Percentiles rank a stretch among this genome's conserved stretches.
phyloP scores from a whole-genome alignment of 2,329 filamentous ascomycete genomes.

The Penicillium crustosum region DNA sequence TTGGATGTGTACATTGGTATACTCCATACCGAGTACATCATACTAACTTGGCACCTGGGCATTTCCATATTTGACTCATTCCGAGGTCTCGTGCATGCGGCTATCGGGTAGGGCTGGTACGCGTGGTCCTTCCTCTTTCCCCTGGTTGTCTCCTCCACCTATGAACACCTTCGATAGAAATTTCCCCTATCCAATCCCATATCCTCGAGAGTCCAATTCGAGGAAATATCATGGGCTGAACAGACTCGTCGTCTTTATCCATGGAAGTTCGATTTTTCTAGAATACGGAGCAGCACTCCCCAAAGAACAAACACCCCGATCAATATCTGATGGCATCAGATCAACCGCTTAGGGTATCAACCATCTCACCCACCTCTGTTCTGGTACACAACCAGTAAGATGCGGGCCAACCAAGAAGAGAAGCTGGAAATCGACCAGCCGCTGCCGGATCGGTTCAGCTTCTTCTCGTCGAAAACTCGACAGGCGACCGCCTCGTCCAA shows the following conservation, averaged over 20 bases:
- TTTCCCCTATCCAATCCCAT: not conserved
- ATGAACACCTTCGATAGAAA: not conserved
- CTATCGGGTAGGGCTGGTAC: constrained; percentile 20
- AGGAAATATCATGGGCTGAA: constrained; percentile 5
- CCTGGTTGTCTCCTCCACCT: not conserved
- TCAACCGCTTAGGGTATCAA: not conserved
- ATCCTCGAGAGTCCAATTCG: not conserved
- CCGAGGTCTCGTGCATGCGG: not conserved
- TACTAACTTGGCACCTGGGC: not conserved
- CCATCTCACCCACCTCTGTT: not conserved
- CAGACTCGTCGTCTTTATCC: not conserved
- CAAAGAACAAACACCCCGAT: not conserved
- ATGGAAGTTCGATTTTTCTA: not conserved
- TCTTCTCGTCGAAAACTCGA: constrained; percentile 90
- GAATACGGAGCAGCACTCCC: not conserved
- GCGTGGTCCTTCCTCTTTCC: not conserved
- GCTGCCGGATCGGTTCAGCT: constrained; percentile 79
- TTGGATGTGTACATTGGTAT: not conserved
- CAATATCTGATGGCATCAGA: constrained; percentile 2
- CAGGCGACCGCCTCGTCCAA: constrained; percentile 14
- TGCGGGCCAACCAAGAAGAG: constrained; percentile 8
- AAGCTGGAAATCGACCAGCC: constrained; percentile 32
- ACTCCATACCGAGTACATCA: not conserved
- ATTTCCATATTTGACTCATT: constrained; percentile 1
- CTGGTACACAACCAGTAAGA: not conserved